Base-by-base conservation (phyloP, 2,329 filamentous ascomycete species). In the Penicillium sp. region DNA sequence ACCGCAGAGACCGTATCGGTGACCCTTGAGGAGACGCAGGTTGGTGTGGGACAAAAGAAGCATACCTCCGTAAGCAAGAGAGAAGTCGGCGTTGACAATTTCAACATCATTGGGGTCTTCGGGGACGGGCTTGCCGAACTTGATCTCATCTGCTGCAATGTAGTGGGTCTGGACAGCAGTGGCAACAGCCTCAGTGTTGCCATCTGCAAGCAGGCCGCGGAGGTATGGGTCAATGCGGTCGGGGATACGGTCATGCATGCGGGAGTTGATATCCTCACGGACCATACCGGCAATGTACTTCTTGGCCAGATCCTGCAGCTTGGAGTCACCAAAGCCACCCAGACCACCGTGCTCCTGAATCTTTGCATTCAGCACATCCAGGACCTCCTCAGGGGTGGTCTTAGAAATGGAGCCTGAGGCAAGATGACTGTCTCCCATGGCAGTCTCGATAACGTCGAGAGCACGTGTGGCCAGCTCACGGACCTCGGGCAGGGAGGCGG, bases 41-140 rank as follows among this genome's bases (percentile, higher is more conserved):
- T 97, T 97, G 65, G 94, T 97, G 79, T 97, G 94, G 6, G 92
- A 97, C 23, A 99, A 84, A 61, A 99, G 81, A 65, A 99, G 86
- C 93, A 97, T 97, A 70, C 94, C 94, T 74, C 94, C 94, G 71
- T 99, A 99, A 48, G 93, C 94, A 25, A 99, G 85, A 21, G 94
- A 99, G 81, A 99, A 99, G 73, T 94, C 89, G 45, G 94, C 93
- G 70, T 99, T 97, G 73, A 99, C 94, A 71, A 99, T 96, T 77
- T 97, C 94, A 23, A 89, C 82, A 78, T 99, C 94, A 59, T 92
- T 93, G 60, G 96, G 91, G 60, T 97, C 91, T 61, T 94, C 91
- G 75, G 93, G 90, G 64, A 90, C 83, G 2, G 92, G 90, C 53
- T 89, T 86, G 63, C 93, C 93, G 68, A 86, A 96, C 72, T 91